Percentiles rank a stretch among this genome's conserved stretches.
phyloP scores from a whole-genome alignment of 2,329 filamentous ascomycete species.

The Raffaelea deltoideospora region DNA sequence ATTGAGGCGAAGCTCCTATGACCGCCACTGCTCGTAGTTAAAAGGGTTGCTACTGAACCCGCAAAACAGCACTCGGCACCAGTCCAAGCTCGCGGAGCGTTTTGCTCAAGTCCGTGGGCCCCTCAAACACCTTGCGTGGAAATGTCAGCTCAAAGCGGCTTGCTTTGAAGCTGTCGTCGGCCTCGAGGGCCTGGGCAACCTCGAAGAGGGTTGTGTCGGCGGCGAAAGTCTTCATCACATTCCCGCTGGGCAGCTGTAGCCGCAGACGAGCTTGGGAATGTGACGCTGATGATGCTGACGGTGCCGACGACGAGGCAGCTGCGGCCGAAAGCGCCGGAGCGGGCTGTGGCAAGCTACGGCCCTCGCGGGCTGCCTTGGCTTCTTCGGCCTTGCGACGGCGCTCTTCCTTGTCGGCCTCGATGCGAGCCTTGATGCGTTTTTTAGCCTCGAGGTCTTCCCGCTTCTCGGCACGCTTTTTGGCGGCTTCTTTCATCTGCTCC shows the following conservation, averaged over 20 bases:
- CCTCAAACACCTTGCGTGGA: slow-evolving; percentile 66
- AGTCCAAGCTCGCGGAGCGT: slow-evolving; percentile 85
- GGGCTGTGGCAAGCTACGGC: slow-evolving; percentile 33
- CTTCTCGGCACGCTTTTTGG: slow-evolving; percentile 78
- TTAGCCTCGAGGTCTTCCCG: slow-evolving; percentile 71
- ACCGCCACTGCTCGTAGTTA: no score
- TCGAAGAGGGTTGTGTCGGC: slow-evolving; percentile 89
- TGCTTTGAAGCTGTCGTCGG: slow-evolving; percentile 56
- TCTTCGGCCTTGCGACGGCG: slow-evolving; percentile 71
- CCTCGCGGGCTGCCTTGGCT: slow-evolving; percentile 75
- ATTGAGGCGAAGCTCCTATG: no score
- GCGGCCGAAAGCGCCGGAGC: slow-evolving; percentile 18
- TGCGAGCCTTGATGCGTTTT: slow-evolving; percentile 80
- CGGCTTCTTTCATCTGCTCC: slow-evolving; percentile 83
- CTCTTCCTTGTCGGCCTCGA: slow-evolving; percentile 87
- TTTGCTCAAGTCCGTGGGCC: slow-evolving; percentile 62
- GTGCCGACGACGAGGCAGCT: slow-evolving; percentile 45
- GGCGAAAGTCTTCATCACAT: slow-evolving; percentile 73
- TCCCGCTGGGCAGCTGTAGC: slow-evolving; percentile 54
- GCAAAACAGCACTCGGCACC: slow-evolving; percentile 74
- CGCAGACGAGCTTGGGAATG: slow-evolving; percentile 72
- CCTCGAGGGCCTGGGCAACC: slow-evolving; percentile 60
- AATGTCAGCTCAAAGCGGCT: slow-evolving; percentile 74
- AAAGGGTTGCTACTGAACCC: slow-evolving; percentile 9
- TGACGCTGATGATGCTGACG: slow-evolving; percentile 29